These are phyloP conservation scores for Dictyostelium citrinum DNA, from an alignment of 78 protist species.

Conservation along the genomic window DNA sequence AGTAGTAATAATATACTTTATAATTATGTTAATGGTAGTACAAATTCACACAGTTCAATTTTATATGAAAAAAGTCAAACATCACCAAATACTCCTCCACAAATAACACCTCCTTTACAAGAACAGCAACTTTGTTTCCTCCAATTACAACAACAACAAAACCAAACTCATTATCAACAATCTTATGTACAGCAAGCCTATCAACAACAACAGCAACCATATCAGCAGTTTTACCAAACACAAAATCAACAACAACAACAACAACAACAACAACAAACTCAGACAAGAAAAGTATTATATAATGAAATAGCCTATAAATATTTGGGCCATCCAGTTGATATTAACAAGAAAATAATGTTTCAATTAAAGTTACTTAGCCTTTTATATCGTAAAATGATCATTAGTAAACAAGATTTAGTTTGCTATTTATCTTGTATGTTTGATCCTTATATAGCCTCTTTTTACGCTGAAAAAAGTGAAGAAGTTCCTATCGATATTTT, in stretches of 20 bases:
- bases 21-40: not conserved
- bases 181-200: not conserved
- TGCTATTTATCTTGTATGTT: not conserved
- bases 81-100: no score
- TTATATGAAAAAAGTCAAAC: not conserved
- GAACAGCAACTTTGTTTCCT: not conserved
- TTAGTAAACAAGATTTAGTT: not conserved
- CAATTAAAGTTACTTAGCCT: not conserved
- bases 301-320: not conserved
- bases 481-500: not conserved
- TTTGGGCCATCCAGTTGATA: not conserved
- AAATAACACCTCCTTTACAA: no score
- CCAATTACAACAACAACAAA: not conserved
- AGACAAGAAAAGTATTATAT: not conserved
- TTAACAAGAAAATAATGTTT: not conserved
- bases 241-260: not conserved
- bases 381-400: not conserved
- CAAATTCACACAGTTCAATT: not conserved
- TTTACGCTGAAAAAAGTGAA: not conserved
- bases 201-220: not conserved
- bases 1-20: no score
- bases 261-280: not conserved
- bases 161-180: not conserved
- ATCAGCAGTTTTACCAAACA: not conserved
- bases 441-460: not conserved